Base-by-base conservation (phyloP, 1,139 yeast genomes). In the Debaryomyces fabryi region DNA sequence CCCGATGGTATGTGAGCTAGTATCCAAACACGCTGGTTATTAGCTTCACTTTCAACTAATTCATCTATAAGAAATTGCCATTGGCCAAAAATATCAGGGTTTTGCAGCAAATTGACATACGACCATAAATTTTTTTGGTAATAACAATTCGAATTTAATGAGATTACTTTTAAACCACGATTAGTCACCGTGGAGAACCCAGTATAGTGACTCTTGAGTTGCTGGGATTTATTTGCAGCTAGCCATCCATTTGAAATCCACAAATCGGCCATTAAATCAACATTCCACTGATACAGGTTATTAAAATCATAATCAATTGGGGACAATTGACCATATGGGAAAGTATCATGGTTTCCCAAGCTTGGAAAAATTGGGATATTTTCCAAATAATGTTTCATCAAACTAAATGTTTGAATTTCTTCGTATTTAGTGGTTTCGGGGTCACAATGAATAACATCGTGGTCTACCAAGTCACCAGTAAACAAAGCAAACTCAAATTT, bases 391-490 rank as follows among this genome's bases (percentile, higher is more conserved):
- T 73, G 67, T 60, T 85, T 85, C 71, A 85, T 71, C 49, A 82
- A 77, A 50, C 74, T 64, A 63, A 82, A 75, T 1, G 81, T 65
- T 35, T 67, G 64, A 44, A 73, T 71, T 63, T 86, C 90, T 15
- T 84, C 83, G 46, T 69, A 67, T 49, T 80, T 66, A 32, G 85
- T 79, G 53, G 72, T 71, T 39, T 78, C 74, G 24, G 79, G 74
- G 35, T 73, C 74, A 57, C 75, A 75, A 50, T 70, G 72, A 44
- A 64, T 55, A 42, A 71, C 79, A 54, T 79, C 83, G 56, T 83
- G 88, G 58, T 83, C 88, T 35, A 83, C 85, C 61, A 83, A 69
- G 58, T 85, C 91, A 46, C 90, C 91, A 2, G 90, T 85, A 69
- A 85, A 85, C 24, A 85, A 62, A 3, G 85, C 76, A 60, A 85